Conservation (phyloP, 2,329 filamentous ascomycete genomes). For the Cercospora zeae-maydis region DNA sequence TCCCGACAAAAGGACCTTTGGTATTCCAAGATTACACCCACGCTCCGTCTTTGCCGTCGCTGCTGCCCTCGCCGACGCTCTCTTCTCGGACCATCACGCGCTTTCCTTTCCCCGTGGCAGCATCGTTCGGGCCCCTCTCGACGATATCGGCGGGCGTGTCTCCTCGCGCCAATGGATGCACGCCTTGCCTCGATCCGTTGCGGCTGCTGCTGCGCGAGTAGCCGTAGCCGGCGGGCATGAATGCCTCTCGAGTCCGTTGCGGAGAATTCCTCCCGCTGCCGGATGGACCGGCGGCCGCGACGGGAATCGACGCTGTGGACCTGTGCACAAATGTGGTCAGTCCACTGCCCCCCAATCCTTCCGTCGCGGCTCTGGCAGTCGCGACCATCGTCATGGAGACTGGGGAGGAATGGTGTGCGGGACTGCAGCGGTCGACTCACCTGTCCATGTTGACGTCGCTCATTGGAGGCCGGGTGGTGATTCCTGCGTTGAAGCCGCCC, state of each 20-base stretch:
- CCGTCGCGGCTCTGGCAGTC: not conserved
- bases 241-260: constrained; percentile 31
- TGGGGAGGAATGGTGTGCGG: not conserved
- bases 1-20: not conserved
- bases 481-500: constrained; percentile 37
- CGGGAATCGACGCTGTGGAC: not conserved
- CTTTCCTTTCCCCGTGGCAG: not conserved
- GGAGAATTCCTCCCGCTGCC: constrained; percentile 29
- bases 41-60: constrained; percentile 1
- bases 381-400: not conserved
- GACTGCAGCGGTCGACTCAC: not conserved
- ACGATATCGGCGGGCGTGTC: constrained; percentile 26
- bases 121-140: constrained; percentile 2
- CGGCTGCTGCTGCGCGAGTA: constrained; percentile 31
- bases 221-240: constrained; percentile 37
- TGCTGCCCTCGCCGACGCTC: constrained; percentile 8
- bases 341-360: not conserved
- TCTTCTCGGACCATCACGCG: constrained; percentile 10
- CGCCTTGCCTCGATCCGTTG: constrained; percentile 1
- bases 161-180: constrained; percentile 26
- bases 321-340: not conserved
- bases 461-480: constrained; percentile 33
- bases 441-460: constrained; percentile 14
- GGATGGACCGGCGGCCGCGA: not conserved
- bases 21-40: constrained; percentile 1